Conservation (phyloP, 768 basidiomycete species). For the Pisolithus tinctorius region DNA sequence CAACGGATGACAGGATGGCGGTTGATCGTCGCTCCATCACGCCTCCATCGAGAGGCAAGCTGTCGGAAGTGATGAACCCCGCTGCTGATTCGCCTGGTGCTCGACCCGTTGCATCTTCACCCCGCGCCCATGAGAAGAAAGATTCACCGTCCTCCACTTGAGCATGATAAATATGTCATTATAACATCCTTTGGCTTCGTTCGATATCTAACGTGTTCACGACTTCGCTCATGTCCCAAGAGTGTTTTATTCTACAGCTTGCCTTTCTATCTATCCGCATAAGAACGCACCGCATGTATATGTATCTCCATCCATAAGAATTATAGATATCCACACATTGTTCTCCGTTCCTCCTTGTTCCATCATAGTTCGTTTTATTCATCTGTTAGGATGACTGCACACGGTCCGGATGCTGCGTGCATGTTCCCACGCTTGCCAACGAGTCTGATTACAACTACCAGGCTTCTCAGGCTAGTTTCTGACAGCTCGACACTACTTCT, state of each 20-base stretch:
- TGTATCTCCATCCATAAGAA: not conserved
- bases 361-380: too few species aligned
- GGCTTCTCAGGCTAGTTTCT: too few species aligned
- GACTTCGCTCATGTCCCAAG: not conserved
- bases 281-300: conserved; percentile 1
- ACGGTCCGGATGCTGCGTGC: too few species aligned
- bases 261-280: not conserved
- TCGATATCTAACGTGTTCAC: not conserved
- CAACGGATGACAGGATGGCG: conserved; percentile 33
- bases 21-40: conserved; percentile 39
- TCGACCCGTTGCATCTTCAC: conserved; percentile 51
- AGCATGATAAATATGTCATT: not conserved
- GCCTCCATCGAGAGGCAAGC: conserved; percentile 46
- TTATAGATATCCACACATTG: not conserved
- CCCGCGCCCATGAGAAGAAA: conserved; percentile 32
- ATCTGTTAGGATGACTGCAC: too few species aligned
- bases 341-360: too few species aligned
- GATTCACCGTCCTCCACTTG: conserved; percentile 21
- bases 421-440: too few species aligned
- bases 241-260: not conserved
- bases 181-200: too few species aligned
- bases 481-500: too few species aligned
- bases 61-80: conserved; percentile 45
- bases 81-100: conserved; percentile 43
- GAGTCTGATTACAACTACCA: too few species aligned